Conservation (phyloP, 2,329 filamentous ascomycete species). For the Penicillium sp. region DNA sequence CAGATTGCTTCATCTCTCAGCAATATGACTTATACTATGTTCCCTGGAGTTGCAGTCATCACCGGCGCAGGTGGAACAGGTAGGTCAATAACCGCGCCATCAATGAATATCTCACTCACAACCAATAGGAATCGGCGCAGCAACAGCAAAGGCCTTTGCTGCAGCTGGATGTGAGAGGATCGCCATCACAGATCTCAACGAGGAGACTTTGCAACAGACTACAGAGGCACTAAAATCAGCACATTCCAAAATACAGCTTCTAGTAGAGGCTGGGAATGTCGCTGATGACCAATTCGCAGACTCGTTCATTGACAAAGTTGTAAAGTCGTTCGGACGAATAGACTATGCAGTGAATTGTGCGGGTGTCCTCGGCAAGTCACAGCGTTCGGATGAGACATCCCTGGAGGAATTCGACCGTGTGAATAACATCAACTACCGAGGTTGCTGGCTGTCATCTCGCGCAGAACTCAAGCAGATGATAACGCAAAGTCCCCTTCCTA, state of each 20-base stretch:
- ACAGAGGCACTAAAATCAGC: constrained; percentile 26
- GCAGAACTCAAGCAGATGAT: constrained; percentile 48
- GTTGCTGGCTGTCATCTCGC: constrained; percentile 48
- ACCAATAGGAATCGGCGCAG: constrained; percentile 53
- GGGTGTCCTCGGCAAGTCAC: constrained; percentile 41
- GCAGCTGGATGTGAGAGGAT: constrained; percentile 50
- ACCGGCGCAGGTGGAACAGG: constrained; percentile 50
- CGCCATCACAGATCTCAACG: constrained; percentile 54
- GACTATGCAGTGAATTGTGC: constrained; percentile 58
- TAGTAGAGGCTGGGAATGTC: constrained; percentile 46
- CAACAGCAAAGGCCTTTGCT: constrained; percentile 51
- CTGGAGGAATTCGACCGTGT: constrained; percentile 51
- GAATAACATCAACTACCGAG: constrained; percentile 55
- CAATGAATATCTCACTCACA: neutral
- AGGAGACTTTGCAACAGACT: constrained; percentile 37
- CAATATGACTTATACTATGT: constrained; percentile 24
- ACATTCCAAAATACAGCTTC: constrained; percentile 36
- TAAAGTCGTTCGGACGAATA: constrained; percentile 42
- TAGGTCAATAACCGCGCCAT: constrained; percentile 18
- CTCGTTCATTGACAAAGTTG: constrained; percentile 26
- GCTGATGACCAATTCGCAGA: constrained; percentile 47
- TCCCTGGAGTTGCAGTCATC: constrained; percentile 48
- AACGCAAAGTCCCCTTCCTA: constrained; percentile 42
- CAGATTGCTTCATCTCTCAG: neutral
- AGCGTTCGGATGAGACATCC: constrained; percentile 44